Conservation (phyloP, 2,329 filamentous ascomycete species). For the Sporothrix dimorphospora region DNA sequence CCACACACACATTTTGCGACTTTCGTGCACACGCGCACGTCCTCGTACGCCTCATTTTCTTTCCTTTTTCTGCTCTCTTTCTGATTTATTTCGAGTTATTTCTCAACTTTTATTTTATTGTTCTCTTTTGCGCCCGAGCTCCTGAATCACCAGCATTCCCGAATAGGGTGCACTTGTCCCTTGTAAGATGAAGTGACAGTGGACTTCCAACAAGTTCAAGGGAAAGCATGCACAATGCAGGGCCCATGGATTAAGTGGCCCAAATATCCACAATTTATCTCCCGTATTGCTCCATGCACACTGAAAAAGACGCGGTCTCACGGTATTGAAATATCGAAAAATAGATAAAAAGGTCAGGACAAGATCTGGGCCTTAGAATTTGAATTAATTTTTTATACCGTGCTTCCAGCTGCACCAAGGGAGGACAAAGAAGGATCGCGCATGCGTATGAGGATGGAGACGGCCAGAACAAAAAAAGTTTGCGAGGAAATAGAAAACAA, state of each 20-base stretch:
- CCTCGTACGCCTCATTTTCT: not conserved
- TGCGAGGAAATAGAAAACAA: not conserved
- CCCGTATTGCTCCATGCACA: slow-evolving; percentile 16
- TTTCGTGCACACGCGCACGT: not conserved
- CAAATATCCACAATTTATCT: slow-evolving; percentile 17
- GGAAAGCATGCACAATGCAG: not conserved
- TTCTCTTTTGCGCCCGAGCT: not conserved
- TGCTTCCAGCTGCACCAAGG: not conserved
- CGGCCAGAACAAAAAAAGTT: not conserved
- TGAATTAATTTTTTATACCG: not conserved
- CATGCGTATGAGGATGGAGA: not conserved
- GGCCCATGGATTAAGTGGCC: not conserved
- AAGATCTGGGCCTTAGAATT: not conserved
- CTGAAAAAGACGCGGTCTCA: slow-evolving; percentile 2
- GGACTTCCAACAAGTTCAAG: not conserved
- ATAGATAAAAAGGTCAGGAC: not conserved
- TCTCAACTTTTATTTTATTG: not conserved
- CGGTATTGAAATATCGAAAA: not conserved
- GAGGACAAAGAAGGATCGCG: not conserved
- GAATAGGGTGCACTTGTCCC: not conserved
- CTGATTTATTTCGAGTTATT: not conserved
- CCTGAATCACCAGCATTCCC: not conserved
- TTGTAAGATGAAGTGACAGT: not conserved
- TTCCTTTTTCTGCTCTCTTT: not conserved
- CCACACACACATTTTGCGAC: not conserved